Base-by-base conservation (phyloP, 805 yeast genomes). In the Brettanomyces anomalus region DNA sequence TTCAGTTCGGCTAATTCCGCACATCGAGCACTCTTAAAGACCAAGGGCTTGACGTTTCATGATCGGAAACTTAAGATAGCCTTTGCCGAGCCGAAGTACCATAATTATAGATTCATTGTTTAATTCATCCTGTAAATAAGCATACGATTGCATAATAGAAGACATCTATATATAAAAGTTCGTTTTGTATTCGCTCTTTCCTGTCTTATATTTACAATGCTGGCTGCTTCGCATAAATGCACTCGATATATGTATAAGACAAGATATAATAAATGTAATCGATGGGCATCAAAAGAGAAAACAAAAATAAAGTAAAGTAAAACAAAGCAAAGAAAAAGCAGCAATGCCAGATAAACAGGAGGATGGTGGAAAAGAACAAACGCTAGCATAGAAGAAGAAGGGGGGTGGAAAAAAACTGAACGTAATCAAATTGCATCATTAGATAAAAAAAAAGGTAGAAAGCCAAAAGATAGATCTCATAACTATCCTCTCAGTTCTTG, bases 1-100 rank as follows among this genome's bases (percentile, higher is more conserved):
- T 81, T 77, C 53, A 71, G 68, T 13, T 51, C 56, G 6, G 46
- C 48, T 4, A 70, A 62, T 5, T 60, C 71, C 14, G 79, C 73
- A 5, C 51, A 56, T 5, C 58, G 58, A 24, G 85, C 87, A 1
- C 56, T 79, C 37, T 55, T 52, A 10, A 61, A 53, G 20, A 50
- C 72, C 31, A 62, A 70, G 44, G 75, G 70, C 6, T 46, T 66
- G 6, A 58, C 54, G 30, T 64, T 80, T 43, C 64, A 69, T 36
- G 76, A 70, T 1, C 65, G 79, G 44, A 66, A 59, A 19, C 62
- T 80, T 30, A 62, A 54, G 21, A 32, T 60, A 33, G 42, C 48
- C 4, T 49, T 47, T 43, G 64, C 65, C 2, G 51, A 53, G 44
- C 53, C 52, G 0, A 53, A 49, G 36, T 39, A 44, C 2, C 52